Base-by-base conservation (phyloP, 1,284 basidiomycete species). In the Microstroma glucosiphilum region DNA sequence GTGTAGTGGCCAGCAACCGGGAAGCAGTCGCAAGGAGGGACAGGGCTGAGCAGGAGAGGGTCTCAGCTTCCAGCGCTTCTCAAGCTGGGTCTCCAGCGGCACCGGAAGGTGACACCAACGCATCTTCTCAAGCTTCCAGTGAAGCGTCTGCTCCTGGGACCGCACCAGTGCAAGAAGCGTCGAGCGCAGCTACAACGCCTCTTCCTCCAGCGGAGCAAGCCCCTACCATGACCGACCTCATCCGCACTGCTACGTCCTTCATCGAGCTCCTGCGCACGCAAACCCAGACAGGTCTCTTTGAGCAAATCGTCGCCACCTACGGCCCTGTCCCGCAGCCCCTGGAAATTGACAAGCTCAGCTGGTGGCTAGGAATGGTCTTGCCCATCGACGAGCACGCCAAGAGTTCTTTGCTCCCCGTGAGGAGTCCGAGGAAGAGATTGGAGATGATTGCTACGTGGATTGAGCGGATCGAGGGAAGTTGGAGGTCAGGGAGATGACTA, bases 391-490 rank as follows among this genome's bases (percentile, higher is more conserved):
- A 48, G 46, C 46, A 48, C 46, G 46, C 46, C 46, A 48, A 48
- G 46, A n/a, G n/a, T 12, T 23, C 17, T n/a, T 12, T 48, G 7
- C 17, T 48, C n/a, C 46, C 46, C 46, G 89, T 96, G 64, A 86
- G 88, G 65, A 89, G 87, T 61, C 83, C 89, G 0, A 84, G 88
- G 26, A 82, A 93, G 65, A 84, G 92, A 41, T 81, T 96, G 56
- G 83, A 88, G 63, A 83, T 96, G 69, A 88, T 94, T 62, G 89
- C 91, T 43, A 88, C 91, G 75, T 96, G 92, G 92, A 92, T 96
- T 71, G 91, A 94, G 75, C 85, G 86, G 76, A 81, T 90, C 42
- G 83, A 37, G 30, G 30, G 30, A 37, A 37, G 86, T 37, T 37
- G 30, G 30, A 37, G 30, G 30, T 4, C 30, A 9, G 30, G 30